Base-by-base conservation (phyloP, 345 rosid genomes). In the Iberis pinnata region DNA sequence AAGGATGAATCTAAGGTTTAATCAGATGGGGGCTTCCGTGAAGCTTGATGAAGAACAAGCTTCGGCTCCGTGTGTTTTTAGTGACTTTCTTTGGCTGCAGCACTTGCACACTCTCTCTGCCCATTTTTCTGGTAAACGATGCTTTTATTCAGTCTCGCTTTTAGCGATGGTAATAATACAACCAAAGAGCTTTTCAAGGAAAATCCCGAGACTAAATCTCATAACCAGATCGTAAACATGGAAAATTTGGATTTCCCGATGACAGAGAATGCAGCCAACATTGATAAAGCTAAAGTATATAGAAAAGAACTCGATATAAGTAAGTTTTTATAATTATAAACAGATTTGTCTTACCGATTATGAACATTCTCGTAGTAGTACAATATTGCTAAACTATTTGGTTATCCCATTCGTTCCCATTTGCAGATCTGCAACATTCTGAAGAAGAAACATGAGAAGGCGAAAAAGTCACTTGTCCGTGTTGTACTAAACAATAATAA, bases 361-460 rank as follows among this genome's bases (percentile, higher is more conserved):
- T 22, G 25, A 22, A 6, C 25, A 22, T 22, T 22, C 25, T 22
- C 25, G 6, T 22, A 3, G 25, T 22, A 22, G 13, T 17, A 41
- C 31, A 49, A 31, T 31, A 29, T 14, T 39, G 32, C 0, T 19
- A 6, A 49, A 32, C 25, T 47, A 11, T 29, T 29, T 7, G 5
- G 5, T 32, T 3, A 32, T 5, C 6, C 38, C 14, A 31, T 13
- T 22, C 9, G 25, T 13, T 32, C 43, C 9, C 20, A 53, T 22
- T 36, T 47, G 70, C 84, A 92, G 95, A 77, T 92, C 13, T 77
- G 85, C 75, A 76, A 68, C 80, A 77, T 72, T 77, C 78, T 92
- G 65, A 81, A 63, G 75, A 85, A 88, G 81, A 88, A 80, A 72
- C 73, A 80, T 2, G 95, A 85, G 67, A 87, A 88, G 73, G 94